Percentiles rank a stretch among this genome's conserved stretches.
phyloP scores from a whole-genome alignment of 805 yeast genomes.

The Candida wancherniae region DNA sequence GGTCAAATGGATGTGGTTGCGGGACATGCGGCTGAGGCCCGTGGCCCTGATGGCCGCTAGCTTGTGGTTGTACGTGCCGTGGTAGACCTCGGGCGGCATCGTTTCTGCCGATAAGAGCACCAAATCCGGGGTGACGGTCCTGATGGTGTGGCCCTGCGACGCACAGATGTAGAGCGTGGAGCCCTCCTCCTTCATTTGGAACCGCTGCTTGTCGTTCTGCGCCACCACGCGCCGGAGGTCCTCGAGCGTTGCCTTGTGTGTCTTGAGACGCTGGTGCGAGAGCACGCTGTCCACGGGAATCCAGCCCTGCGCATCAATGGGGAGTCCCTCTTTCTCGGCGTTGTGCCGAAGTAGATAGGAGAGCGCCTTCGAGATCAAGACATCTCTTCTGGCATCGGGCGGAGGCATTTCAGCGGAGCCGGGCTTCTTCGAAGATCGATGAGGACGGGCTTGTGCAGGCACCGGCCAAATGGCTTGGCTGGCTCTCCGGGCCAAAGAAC shows the following conservation, averaged over 20 bases:
- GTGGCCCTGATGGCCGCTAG: conserved; percentile 47
- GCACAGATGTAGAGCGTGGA: conserved; percentile 58
- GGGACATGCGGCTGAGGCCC: conserved; percentile 61
- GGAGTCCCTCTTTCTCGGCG: conserved; percentile 62
- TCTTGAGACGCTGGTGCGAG: conserved; percentile 52
- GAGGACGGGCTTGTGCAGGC: too few relatives aligned
- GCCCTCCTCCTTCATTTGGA: conserved; percentile 38
- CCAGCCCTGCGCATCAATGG: conserved; percentile 66
- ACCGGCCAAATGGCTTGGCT: too few relatives aligned
- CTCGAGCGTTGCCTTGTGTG: conserved; percentile 47
- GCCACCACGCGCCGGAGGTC: conserved; percentile 61
- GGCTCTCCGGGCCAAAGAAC: too few relatives aligned
- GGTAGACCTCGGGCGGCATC: conserved; percentile 57
- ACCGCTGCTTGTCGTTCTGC: conserved; percentile 68
- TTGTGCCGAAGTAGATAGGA: conserved; percentile 83
- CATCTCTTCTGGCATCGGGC: conserved; percentile 31
- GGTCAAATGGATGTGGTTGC: conserved; percentile 88
- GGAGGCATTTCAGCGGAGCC: conserved; percentile 8
- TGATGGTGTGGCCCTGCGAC: conserved; percentile 85
- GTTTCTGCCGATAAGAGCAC: conserved; percentile 33
- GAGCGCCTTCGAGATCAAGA: conserved; percentile 64
- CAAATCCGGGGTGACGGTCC: conserved; percentile 40
- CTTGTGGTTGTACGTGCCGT: conserved; percentile 65
- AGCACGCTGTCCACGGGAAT: conserved; percentile 52
- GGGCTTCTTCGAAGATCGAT: neutral